phyloP scores from a whole-genome alignment of 1,284 basidiomycete species.

The Leucoagaricus sp. region DNA sequence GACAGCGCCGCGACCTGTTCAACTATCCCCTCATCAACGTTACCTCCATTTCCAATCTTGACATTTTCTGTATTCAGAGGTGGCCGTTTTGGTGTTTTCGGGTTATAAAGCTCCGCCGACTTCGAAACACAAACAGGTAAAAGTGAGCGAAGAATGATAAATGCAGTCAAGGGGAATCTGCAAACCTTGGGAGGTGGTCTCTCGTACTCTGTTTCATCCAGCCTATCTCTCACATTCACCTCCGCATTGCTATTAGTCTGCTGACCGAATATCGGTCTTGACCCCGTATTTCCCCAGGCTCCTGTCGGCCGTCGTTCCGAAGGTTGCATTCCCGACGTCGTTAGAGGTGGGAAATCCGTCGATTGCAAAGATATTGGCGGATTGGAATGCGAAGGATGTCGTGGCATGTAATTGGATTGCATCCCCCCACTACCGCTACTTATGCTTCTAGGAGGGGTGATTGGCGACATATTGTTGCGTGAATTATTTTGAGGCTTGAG shows the following conservation, averaged over 20 bases:
- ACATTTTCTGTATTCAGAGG: not conserved
- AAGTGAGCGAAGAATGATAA: too few species aligned
- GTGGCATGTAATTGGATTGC: conserved; percentile 20
- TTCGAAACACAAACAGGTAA: conserved; percentile 14
- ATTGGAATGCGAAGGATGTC: conserved; percentile 6
- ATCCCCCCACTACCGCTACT: conserved; percentile 26
- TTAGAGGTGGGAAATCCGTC: conserved; percentile 73
- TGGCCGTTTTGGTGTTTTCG: conserved; percentile 35
- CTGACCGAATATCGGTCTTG: conserved; percentile 55
- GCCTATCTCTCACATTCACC: conserved; percentile 24
- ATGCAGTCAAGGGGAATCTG: too few species aligned
- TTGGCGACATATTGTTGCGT: conserved; percentile 36
- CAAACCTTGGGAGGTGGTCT: conserved; percentile 47
- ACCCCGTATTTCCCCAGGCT: conserved; percentile 67
- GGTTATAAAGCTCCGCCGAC: conserved; percentile 55
- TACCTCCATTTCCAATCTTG: conserved; percentile 12
- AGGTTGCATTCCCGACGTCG: conserved; percentile 40
- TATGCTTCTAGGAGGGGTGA: conserved; percentile 33
- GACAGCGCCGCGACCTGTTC: conserved; percentile 37
- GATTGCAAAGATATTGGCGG: conserved; percentile 51
- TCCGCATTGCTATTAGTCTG: conserved; percentile 17
- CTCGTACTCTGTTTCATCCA: conserved; percentile 57
- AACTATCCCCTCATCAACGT: conserved; percentile 31
- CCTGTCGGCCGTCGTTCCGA: conserved; percentile 54
- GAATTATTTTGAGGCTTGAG: conserved; percentile 67